Base-by-base conservation (phyloP, 305 asterid genomes). In the Fraxinus albicans region DNA sequence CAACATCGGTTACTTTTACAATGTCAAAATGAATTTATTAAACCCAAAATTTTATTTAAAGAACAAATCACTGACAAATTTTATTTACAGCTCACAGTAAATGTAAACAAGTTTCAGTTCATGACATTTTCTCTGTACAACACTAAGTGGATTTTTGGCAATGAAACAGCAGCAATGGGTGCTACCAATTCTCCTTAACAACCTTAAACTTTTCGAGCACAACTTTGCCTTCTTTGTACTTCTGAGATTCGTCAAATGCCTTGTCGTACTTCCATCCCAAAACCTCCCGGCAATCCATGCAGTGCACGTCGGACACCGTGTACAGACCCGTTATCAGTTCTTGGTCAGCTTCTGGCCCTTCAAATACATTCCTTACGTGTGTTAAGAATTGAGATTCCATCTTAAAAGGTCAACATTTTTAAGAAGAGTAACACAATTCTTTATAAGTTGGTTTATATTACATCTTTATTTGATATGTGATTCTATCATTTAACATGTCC, bases 211-310 rank as follows among this genome's bases (percentile, higher is more conserved):
- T 90, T 70, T 85, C 91, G 6, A 90, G 89, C 79, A 92, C 92
- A 13, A 87, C 33, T 77, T 89, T 90, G 10, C 93, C 91, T 83
- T 92, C 94, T 86, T 91, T 90, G 85, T 91, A 89, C 73, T 91
- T 88, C 77, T 92, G 89, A 12, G 87, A 83, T 36, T 79, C 91
- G 85, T 90, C 91, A 74, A 89, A 90, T 1, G 94, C 93, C 50
- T 83, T 83, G 44, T 83, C 89, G 42, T 93, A 93, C 78, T 88
- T 91, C 97, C 97, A 91, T 1, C 97, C 97, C 77, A 90, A 60
- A n/a, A 84, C 83, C 81, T 90, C 90, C 3, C 85, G 72, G 77
- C 94, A 93, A 34, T 90, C 93, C 33, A 42, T 70, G 81, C 95
- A 90, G 83, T 85, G 84, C 8, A 93, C 87, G 80, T 89, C 93